Evolutionary conservation across 345 rosid genomes (phyloP), one percentile per base, ranked within the genome.

Genomic region (Cardiospermum halicacabum): DNA sequence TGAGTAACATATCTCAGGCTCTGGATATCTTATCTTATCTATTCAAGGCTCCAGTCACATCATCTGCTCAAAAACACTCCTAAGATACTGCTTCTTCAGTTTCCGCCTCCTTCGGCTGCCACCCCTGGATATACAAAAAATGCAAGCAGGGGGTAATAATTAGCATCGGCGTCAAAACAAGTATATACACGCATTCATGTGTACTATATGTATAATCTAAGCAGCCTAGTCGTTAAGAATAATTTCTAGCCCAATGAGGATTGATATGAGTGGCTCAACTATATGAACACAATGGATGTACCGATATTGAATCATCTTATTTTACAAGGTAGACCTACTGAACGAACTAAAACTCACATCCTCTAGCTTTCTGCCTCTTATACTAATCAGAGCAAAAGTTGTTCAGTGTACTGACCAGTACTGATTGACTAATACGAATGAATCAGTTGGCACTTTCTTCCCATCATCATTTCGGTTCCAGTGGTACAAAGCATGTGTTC

Each of bases 381-480:
- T n/a, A 40, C 47, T 19, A 40, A 53, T 4, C 11, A 34, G 36
- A 45, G 26, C 12, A 25, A 61, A 9, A 42, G 61, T 47, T 4
- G 34, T 30, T 7, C 45, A 25, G 24, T 50, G 5, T 45, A 75
- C 87, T 75, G 43, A 84, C 99, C 97, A 93, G 72, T 85, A 83
- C 65, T 81, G 95, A 69, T 90, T 90, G 81, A 68, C 76, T 40
- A 93, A 64, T 26, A 85, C 62, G 40, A 91, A 79, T 1, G 85
- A 70, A 70, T 93, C 97, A 13, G 82, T 78, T 32, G 81, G 61
- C 77, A 86, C 85, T 65, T 88, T 85, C 65, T 85, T 86, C 61
- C 97, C 99, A 42, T 89, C 87, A 50, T 94, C 97, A 49, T 94
- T 91, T 31, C 96, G 85, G 75, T 91, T 87, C 99, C 96, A 91